Evolutionary conservation across 2,329 filamentous ascomycete species (phyloP), one percentile per base, ranked within the genome.

Genomic region (Aureobasidium sp.): DNA sequence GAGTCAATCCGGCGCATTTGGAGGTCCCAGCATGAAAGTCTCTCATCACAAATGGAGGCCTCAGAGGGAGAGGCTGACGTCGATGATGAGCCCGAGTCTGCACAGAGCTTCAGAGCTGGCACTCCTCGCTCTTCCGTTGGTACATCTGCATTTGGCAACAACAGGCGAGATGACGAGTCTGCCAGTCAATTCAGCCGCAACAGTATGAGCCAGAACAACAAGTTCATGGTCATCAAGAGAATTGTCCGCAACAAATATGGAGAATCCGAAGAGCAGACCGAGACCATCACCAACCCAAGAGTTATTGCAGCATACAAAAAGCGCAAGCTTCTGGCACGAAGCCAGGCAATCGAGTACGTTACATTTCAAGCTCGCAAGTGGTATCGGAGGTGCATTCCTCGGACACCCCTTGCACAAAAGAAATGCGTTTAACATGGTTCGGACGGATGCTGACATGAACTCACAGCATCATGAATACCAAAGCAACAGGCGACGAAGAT

Each of bases 1-100:
- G 85, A 90, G 50, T 89, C 89, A 19, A 96, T 98, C 61, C 81
- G 84, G 53, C 83, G 88, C 56, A 96, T 97, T 57, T 98, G 93
- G 93, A 84, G 89, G 56, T 84, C 86, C 60, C 91, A 97, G 68
- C 88, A 86, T 68, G 72, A 79, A 12, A 91, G 85, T 49, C 75
- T 97, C 6, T 84, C 84, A 6, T 86, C 93, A 54, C 74, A 74
- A 1, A 79, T 84, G 41, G 84, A 89, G 56, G 84, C 88, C 56
- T 88, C 88, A 27, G 88, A 93, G 59, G 74, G 80, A 7, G 85
- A 90, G 42, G 79, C 77, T 62, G 84, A 88, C 55, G 77, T 80
- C 55, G 72, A 76, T 17, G 74, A 72, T 11, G 76, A 76, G 55
- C 71, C 73, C 22, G 74, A 76, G n/a, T 14, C 37, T 2, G 37